Evolutionary conservation across 805 yeast species (phyloP).

Genomic region (Jamesozyma jinghongensis): DNA sequence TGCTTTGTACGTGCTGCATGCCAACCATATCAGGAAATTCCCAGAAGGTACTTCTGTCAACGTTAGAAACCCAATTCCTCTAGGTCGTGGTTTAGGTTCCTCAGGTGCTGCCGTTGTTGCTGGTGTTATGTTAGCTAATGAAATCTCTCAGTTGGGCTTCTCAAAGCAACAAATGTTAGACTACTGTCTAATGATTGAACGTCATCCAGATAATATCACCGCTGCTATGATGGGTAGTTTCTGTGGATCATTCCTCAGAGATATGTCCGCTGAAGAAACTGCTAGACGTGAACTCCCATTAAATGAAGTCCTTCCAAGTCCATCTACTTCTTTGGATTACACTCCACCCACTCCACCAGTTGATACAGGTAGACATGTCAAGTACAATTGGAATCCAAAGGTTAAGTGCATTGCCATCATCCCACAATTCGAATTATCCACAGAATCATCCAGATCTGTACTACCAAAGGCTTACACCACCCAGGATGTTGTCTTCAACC

Average conservation of each 20-base stretch:
- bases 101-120: conserved; percentile 98
- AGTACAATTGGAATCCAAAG: conserved; percentile 71
- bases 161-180: conserved; percentile 80
- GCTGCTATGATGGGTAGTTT: conserved; percentile 99
- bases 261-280: conserved; percentile 60
- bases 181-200: conserved; percentile 92
- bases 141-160: conserved; percentile 63
- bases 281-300: conserved; percentile 76
- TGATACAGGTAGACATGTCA: conserved; percentile 80
- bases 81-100: conserved; percentile 95
- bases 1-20: conserved; percentile 82
- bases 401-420: conserved; percentile 85
- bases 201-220: conserved; percentile 97
- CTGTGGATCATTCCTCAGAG: conserved; percentile 89
- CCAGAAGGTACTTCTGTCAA: conserved; percentile 77
- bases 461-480: conserved; percentile 72
- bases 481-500: conserved; percentile 79
- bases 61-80: conserved; percentile 84
- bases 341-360: conserved; percentile 77
- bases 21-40: conserved; percentile 65
- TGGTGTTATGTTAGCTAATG: conserved; percentile 85
- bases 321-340: conserved; percentile 60
- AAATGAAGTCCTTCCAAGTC: conserved; percentile 72
- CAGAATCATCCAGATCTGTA: conserved; percentile 85
- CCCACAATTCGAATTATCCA: conserved; percentile 90